phyloP scores from a whole-genome alignment of 148 eudicot species.

The Euryodendron excelsum region DNA sequence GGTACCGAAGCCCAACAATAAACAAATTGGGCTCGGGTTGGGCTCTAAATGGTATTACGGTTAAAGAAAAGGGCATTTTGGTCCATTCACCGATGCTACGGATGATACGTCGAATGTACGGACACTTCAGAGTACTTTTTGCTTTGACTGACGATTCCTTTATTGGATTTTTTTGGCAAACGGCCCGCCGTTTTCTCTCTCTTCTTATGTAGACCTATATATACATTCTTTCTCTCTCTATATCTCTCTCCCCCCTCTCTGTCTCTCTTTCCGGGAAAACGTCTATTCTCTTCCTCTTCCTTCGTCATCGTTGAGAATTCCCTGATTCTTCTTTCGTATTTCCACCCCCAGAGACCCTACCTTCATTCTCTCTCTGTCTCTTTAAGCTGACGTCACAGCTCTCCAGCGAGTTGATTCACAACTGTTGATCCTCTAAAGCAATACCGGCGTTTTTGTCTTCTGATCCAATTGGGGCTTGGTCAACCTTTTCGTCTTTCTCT shows the following conservation, averaged over 20 bases:
- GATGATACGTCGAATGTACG: neutral
- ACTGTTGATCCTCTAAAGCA: neutral
- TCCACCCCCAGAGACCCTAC: neutral
- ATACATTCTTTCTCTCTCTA: too few species aligned
- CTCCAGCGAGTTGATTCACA: neutral
- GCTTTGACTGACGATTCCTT: too few species aligned
- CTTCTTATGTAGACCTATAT: neutral
- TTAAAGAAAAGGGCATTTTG: neutral
- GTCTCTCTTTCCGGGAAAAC: too few species aligned
- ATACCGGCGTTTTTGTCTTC: neutral
- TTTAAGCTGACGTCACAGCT: neutral
- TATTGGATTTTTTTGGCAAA: neutral
- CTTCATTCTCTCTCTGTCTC: neutral
- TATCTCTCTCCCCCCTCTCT: too few species aligned
- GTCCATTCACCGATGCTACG: neutral
- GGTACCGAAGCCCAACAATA: too few species aligned
- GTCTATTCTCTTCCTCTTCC: too few species aligned
- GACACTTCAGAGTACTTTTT: neutral
- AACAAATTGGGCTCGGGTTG: too few species aligned
- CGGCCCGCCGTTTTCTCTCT: neutral
- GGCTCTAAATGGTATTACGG: too few species aligned
- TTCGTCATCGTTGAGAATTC: neutral
- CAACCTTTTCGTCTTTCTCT: neutral
- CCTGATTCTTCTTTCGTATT: neutral
- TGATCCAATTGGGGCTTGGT: neutral